Conservation (phyloP, 2,329 filamentous ascomycete genomes). For the Domatiomyces globalis region DNA sequence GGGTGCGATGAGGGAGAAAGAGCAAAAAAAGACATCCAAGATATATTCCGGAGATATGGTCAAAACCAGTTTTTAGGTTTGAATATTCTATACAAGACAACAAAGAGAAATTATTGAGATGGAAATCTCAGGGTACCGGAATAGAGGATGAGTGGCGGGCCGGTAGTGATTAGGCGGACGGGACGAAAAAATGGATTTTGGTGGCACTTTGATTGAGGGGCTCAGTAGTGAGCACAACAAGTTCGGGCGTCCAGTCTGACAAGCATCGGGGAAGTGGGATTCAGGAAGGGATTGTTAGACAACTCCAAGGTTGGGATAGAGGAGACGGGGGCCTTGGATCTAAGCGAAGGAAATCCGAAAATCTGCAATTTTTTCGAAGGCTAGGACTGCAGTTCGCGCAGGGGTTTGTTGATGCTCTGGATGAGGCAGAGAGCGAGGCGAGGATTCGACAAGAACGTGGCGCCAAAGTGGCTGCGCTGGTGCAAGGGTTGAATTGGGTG, state of each 20-base stretch:
- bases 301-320: background rate
- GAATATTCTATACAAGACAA: too few species aligned
- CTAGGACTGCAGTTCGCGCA: background rate
- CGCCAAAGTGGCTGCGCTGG: background rate
- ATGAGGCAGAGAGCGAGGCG: background rate
- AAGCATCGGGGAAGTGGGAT: background rate
- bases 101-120: too few species aligned
- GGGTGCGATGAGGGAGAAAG: too few species aligned
- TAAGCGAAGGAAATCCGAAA: background rate
- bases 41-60: too few species aligned
- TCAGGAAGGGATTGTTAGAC: background rate
- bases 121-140: too few species aligned
- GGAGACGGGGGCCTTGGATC: background rate
- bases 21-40: too few species aligned
- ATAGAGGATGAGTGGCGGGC: too few species aligned
- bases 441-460: background rate
- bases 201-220: too few species aligned
- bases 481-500: background rate
- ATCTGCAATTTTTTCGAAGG: background rate
- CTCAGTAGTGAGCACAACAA: too few species aligned
- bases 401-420: background rate
- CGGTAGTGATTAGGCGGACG: too few species aligned
- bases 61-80: too few species aligned
- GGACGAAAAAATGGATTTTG: too few species aligned
- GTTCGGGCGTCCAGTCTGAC: background rate